A percentile compares a stretch with the other conserved stretches of the same genome.
These are phyloP conservation scores for Aegilops bicornis DNA, from an alignment of 176 grass and related monocot genomes.

Conservation along the genomic window DNA sequence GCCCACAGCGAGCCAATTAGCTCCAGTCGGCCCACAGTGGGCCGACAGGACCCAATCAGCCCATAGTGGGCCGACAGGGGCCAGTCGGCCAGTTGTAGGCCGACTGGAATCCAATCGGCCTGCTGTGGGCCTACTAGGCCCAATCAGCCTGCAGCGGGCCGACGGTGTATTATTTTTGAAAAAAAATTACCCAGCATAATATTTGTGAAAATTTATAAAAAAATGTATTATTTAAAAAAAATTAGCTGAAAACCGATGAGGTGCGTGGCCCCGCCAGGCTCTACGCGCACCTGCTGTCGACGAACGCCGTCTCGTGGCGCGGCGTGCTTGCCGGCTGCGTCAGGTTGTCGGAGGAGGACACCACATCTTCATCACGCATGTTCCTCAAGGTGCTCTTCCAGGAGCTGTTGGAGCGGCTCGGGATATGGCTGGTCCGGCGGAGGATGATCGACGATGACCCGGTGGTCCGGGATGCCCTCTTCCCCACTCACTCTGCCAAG, in stretches of 20 bases:
- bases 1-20: too few species aligned
- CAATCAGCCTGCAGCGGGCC: too few species aligned
- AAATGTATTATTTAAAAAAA: too few species aligned
- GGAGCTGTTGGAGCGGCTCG: constrained; percentile 47
- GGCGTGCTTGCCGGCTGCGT: background rate
- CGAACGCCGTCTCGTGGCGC: background rate
- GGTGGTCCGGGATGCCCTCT: constrained; percentile 37
- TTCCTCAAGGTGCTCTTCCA: constrained; percentile 33
- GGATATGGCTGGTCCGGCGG: constrained; percentile 19
- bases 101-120: too few species aligned
- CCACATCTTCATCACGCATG: background rate
- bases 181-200: too few species aligned
- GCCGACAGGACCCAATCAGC: too few species aligned
- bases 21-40: too few species aligned
- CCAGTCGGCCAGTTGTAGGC: too few species aligned
- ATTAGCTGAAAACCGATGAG: background rate
- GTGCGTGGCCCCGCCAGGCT: background rate
- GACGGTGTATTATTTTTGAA: too few species aligned
- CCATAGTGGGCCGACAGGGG: too few species aligned
- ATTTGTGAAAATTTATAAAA: too few species aligned
- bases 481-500: constrained; percentile 35
- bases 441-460: background rate
- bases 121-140: too few species aligned
- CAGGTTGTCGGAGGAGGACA: background rate
- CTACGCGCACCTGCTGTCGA: background rate